Evolutionary conservation across 257 asterid genomes (phyloP).

Genomic region (Solanum infundibuliforme): DNA sequence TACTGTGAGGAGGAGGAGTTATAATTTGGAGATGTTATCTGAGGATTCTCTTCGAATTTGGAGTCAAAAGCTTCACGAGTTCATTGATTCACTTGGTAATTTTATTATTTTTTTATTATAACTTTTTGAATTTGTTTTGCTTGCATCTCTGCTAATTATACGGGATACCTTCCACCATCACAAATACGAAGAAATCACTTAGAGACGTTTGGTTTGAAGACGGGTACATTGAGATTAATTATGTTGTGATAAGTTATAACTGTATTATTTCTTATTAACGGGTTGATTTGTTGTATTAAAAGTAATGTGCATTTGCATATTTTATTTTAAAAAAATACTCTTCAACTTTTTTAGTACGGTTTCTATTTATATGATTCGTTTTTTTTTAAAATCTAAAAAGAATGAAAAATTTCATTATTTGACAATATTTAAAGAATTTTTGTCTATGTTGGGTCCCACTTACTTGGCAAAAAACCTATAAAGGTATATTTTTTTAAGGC

Average conservation of each 20-base stretch:
- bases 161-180: neutral
- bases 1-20: conserved; percentile 26
- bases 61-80: conserved; percentile 48
- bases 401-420: no score
- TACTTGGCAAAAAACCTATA: neutral
- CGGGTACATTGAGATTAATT: no score
- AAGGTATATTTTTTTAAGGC: neutral
- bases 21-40: conserved; percentile 35
- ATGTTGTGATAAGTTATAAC: accelerated
- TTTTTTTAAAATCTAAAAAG: no score
- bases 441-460: neutral
- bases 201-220: no score
- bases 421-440: neutral
- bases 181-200: no score
- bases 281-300: neutral
- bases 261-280: no score
- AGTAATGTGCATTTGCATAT: no score
- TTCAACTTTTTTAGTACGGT: neutral
- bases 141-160: neutral
- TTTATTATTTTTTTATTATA: neutral
- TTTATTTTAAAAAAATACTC: no score
- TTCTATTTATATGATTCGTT: neutral
- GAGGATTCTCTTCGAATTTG: conserved; percentile 38
- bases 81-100: conserved; percentile 64
- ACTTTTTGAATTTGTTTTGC: neutral